Base-by-base conservation (phyloP, 192 early-diverging fungal genomes). In the Geosiphon pyriformis region DNA sequence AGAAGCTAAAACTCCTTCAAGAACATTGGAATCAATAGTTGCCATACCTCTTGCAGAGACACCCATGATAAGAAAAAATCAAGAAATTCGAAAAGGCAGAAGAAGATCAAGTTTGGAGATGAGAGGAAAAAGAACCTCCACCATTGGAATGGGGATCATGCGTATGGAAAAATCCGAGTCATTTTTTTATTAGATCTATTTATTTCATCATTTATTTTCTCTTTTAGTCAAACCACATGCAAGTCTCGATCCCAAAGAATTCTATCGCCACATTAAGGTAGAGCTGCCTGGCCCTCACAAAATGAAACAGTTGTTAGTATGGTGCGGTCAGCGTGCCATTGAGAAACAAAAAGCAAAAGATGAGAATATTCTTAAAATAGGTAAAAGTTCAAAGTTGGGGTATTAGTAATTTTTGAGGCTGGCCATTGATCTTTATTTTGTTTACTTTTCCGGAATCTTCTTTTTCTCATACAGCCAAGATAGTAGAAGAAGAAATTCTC, bases 191-290 rank as follows among this genome's bases (percentile, higher is more conserved):
- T 50, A 29, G 10, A 47, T 50, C 3, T 50, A 27, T 23, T 37
- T 7, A 23, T 26, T 42, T 51, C 20, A 18, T 23, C 22, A 20
- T 15, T 35, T 50, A 23, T 15, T 63, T 61, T 4, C 50, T 35
- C 26, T 15, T 56, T 11, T 47, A 84, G 87, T 77, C 0, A 67
- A 81, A 25, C 87, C 87, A 8, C 89, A 88, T 70, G 78, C 73
- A 29, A 75, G 78, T 3, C 79, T 91, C 25, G 62, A 72, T 12
- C 46, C 83, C 3, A 47, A 65, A 1, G 84, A 88, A 55, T 88
- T 82, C 66, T 89, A 85, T 75, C 74, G 82, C 22, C 87, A 85
- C 61, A 83, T 91, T 20, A 83, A 87, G 68, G 76, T 79, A 1
- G 87, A 89, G 10, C 70, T 83, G 61, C 80, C 83, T 1, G 87